These are phyloP conservation scores for Sherardia arvensis DNA, from an alignment of 257 asterid genomes.

Conservation along the genomic window DNA sequence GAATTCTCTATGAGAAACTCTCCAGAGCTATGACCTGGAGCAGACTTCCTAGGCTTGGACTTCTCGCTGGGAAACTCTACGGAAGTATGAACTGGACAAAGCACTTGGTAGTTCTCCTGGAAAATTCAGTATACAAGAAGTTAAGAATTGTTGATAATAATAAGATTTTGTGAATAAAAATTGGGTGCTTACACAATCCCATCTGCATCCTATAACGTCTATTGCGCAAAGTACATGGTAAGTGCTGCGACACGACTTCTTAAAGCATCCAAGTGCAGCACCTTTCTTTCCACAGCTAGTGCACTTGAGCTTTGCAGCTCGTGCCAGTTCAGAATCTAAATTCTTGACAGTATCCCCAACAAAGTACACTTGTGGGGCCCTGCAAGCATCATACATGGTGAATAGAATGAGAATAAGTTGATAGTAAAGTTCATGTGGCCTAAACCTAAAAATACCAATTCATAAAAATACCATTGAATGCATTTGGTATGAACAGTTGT, in stretches of 20 bases:
- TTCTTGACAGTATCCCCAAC: conserved; percentile 57
- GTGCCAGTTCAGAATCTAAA: conserved; percentile 64
- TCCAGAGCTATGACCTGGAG: too few relatives aligned
- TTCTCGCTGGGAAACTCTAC: conserved; percentile 63
- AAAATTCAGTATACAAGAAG: conserved; percentile 4
- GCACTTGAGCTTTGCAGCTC: conserved; percentile 95
- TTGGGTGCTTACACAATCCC: conserved; percentile 60
- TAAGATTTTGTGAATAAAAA: not conserved
- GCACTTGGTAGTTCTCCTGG: conserved; percentile 68
- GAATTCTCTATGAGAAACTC: too few relatives aligned
- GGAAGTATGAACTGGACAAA: conserved; percentile 73
- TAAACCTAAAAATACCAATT: not conserved
- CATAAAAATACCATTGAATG: conserved; percentile 74
- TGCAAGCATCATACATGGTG: conserved; percentile 20
- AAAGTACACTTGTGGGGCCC: conserved; percentile 80
- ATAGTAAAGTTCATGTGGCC: not conserved
- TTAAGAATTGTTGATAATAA: not conserved
- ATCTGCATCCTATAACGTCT: conserved; percentile 60
- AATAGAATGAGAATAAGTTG: not conserved
- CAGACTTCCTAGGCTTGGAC: conserved; percentile 34
- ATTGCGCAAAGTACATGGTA: conserved; percentile 90
- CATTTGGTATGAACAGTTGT: conserved; percentile 66
- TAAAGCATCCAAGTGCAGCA: conserved; percentile 91
- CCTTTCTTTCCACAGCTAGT: conserved; percentile 82
- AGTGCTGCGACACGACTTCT: conserved; percentile 67